These are phyloP conservation scores for Cladorrhinum sp. DNA, from an alignment of 2,329 filamentous ascomycete species.

Conservation along the genomic window DNA sequence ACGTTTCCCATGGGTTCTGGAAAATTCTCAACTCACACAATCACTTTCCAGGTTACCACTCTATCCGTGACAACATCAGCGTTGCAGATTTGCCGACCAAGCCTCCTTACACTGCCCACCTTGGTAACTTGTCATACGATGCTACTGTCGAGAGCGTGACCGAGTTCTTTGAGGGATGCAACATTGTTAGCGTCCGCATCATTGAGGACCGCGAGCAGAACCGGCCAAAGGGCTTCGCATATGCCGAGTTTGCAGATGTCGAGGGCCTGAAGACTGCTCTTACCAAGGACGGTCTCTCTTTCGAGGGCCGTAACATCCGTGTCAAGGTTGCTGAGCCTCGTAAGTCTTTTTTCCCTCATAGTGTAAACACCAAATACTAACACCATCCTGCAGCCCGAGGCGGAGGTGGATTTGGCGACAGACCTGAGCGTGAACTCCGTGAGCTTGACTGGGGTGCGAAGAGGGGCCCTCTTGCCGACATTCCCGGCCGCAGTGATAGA, in stretches of 20 bases:
- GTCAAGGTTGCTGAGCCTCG: constrained; percentile 97
- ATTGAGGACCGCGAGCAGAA: constrained; percentile 94
- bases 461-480: constrained; percentile 33
- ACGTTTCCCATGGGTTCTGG: constrained; percentile 19
- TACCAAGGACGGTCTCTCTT: constrained; percentile 72
- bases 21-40: constrained; percentile 1
- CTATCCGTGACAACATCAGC: constrained; percentile 67
- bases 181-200: constrained; percentile 87
- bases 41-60: constrained; percentile 49
- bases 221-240: constrained; percentile 96
- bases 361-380: constrained; percentile 34
- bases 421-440: constrained; percentile 46
- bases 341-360: constrained; percentile 52
- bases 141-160: constrained; percentile 78
- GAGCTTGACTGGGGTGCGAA: constrained; percentile 41
- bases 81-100: constrained; percentile 71
- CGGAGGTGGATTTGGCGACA: constrained; percentile 62
- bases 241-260: constrained; percentile 85
- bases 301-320: constrained; percentile 85
- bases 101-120: constrained; percentile 91
- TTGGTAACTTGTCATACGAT: constrained; percentile 96
- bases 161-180: constrained; percentile 81
- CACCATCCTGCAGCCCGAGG: constrained; percentile 69
- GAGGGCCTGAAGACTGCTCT: constrained; percentile 92
- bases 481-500: constrained; percentile 41